Base-by-base conservation (phyloP, 2,329 filamentous ascomycete species). In the Diaporthe amygdali region DNA sequence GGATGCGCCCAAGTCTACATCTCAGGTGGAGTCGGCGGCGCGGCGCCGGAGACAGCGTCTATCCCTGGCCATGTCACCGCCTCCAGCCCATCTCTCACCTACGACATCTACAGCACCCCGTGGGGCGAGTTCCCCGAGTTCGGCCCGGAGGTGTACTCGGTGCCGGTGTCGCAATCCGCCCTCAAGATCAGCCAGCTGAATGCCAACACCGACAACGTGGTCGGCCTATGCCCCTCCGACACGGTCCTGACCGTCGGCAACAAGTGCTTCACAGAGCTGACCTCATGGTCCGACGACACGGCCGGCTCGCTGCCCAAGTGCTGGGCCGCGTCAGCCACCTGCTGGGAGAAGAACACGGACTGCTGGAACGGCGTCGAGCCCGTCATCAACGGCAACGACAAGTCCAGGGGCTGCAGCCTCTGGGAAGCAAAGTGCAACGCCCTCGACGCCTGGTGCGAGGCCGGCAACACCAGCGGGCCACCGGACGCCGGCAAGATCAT, bases 301-400 rank as follows among this genome's bases (percentile, higher is more conserved):
- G 8, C 59, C 27, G 59, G 59, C 30, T 14, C 59, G 6, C 59
- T 64, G 27, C 59, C 59, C 59, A 49, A 49, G 59, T 64, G 59
- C 59, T 64, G 59, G 59, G 59, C 59, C 59, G 59, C 59, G 20
- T 49, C 41, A 27, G 59, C 59, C 41, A n/a, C 59, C 44, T 64
- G 59, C 59, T 64, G 59, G 59, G 59, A 49, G 20, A 64, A 49
- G 59, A 64, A 64, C 59, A 49, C 59, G 2, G 59, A 64, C 30
- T 64, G 59, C 59, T 64, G 59, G 59, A 30, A 49, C 59, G 12
- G 20, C 59, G 59, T 64, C 59, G 59, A 64, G 59, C 59, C 59
- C 59, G 59, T 64, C 59, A 64, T 64, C 59, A 64, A 64, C 59
- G 59, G 59, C 59, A 49, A 64, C 59, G 59, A 64, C 59, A 49